Evolutionary conservation across 768 basidiomycete species (phyloP).

Genomic region (Kwoniella shandongensis): DNA sequence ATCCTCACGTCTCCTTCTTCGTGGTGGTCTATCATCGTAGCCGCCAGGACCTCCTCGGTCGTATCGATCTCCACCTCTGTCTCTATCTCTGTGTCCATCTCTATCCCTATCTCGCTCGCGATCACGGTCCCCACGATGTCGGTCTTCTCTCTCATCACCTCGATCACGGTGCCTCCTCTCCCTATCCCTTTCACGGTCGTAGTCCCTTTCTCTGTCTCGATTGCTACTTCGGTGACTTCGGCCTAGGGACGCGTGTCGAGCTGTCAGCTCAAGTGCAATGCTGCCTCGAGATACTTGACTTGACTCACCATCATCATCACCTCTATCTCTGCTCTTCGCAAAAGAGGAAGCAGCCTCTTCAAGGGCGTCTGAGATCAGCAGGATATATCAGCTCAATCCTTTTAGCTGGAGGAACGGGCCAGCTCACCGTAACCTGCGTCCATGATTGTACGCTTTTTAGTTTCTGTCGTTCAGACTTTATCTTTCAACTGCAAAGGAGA

Average conservation of each 20-base stretch:
- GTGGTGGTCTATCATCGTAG: constrained; percentile 14
- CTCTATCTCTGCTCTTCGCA: constrained; percentile 28
- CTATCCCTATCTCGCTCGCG: constrained; percentile 22
- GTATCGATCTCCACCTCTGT: constrained; percentile 10
- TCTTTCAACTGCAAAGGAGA: too few species aligned
- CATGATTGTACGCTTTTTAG: constrained; percentile 27
- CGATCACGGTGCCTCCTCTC: constrained; percentile 18
- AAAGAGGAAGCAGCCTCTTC: constrained; percentile 49
- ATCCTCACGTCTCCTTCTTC: constrained; percentile 17
- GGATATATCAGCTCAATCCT: neutral
- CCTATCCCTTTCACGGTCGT: constrained; percentile 33
- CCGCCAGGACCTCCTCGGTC: constrained; percentile 5
- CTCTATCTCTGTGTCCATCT: constrained; percentile 23
- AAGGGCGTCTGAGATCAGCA: constrained; percentile 45
- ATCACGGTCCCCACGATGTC: constrained; percentile 10
- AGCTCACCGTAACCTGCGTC: constrained; percentile 46
- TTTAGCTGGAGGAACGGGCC: too few species aligned
- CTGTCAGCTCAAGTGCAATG: neutral
- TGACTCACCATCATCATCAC: constrained; percentile 31
- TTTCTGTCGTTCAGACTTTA: neutral
- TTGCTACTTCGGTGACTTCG: constrained; percentile 50
- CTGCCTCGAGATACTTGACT: neutral
- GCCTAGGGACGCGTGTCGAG: constrained; percentile 14
- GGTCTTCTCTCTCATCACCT: constrained; percentile 12
- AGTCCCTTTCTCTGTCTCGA: constrained; percentile 25